Evolutionary conservation across 805 yeast genomes (phyloP), one percentile per base, ranked within the genome.

Genomic region (Saturnispora galanensis): DNA sequence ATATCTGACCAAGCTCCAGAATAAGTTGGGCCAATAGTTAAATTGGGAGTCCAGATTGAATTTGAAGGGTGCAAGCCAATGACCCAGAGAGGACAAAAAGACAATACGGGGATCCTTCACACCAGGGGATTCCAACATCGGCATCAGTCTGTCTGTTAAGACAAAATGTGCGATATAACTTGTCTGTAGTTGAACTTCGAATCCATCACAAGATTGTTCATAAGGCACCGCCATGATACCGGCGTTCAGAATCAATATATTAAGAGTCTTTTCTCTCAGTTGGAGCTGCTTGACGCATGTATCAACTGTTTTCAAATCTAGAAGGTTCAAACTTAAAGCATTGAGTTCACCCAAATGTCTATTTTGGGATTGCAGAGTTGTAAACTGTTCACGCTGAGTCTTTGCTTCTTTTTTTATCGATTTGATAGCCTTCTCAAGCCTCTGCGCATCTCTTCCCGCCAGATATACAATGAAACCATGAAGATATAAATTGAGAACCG

Each of bases 201-300:
- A 84, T 53, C 82, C 87, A 31, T 66, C 70, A 12, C 38, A 46
- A 0, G 95, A 83, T 30, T 68, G 52, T 16, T 73, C 66, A 58
- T 67, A 78, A 0, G 94, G 90, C n/a, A 79, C 67, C 12, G 83
- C 88, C 78, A 83, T 80, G 5, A 81, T 76, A 2, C 94, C 93
- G 1, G 95, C 89, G 59, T 85, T 86, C 53, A 84, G 77, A 38
- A 86, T 70, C 31, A 86, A 66, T 17, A 85, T 60, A 58, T 84
- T 79, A 29, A 86, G 58, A 15, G 64, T 49, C 26, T 60, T 57
- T 51, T 82, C 90, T 42, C 63, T 51, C 12, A 60, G 58, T 35
- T 62, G 62, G 47, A 82, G 70, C 31, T 63, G 63, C 8, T 58
- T 53, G 10, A 74, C 75, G 0, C 86, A 83, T 32, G 54, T 54